Conservation (phyloP, 2,329 filamentous ascomycete genomes). For the Neonectria ditissima region DNA sequence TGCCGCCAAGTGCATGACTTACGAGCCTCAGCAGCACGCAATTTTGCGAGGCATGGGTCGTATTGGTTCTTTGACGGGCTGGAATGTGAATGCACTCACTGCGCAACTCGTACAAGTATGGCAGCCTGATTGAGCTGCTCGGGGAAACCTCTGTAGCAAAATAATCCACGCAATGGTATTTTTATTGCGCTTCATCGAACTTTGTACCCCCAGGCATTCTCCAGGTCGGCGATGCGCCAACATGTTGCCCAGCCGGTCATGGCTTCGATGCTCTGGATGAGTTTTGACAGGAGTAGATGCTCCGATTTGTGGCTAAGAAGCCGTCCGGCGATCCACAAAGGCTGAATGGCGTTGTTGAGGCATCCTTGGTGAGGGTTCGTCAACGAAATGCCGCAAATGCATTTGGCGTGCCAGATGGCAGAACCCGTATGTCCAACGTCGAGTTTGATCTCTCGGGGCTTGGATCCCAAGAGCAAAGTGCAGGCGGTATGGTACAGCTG, state of each 20-base stretch:
- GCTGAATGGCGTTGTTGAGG: slow-evolving; percentile 69
- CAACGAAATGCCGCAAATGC: slow-evolving; percentile 67
- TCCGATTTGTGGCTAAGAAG: slow-evolving; percentile 64
- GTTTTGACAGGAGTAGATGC: slow-evolving; percentile 53
- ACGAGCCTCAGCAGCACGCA: slow-evolving; percentile 59
- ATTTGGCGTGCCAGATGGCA: slow-evolving; percentile 65
- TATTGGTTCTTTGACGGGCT: slow-evolving; percentile 56
- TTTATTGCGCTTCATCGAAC: slow-evolving; percentile 35
- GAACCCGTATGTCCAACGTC: slow-evolving; percentile 51
- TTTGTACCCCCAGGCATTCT: slow-evolving; percentile 55
- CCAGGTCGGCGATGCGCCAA: slow-evolving; percentile 66
- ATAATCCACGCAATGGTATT: slow-evolving; percentile 4
- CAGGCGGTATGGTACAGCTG: slow-evolving; percentile 69
- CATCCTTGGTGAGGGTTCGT: slow-evolving; percentile 67
- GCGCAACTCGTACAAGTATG: slow-evolving; percentile 45
- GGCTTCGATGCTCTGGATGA: slow-evolving; percentile 63
- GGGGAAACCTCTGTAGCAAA: slow-evolving; percentile 12
- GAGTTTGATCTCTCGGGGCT: slow-evolving; percentile 48
- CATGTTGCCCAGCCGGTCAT: slow-evolving; percentile 65
- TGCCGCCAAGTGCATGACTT: slow-evolving; percentile 60
- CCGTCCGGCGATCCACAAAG: slow-evolving; percentile 66
- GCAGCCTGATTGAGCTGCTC: slow-evolving; percentile 38
- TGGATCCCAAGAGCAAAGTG: slow-evolving; percentile 62
- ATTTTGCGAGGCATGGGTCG: slow-evolving; percentile 55
- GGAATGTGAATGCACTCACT: slow-evolving; percentile 47